Evolutionary conservation across 495 filamentous ascomycete species (phyloP), one percentile per base, ranked within the genome.

Genomic region (Durotheca rogersii): DNA sequence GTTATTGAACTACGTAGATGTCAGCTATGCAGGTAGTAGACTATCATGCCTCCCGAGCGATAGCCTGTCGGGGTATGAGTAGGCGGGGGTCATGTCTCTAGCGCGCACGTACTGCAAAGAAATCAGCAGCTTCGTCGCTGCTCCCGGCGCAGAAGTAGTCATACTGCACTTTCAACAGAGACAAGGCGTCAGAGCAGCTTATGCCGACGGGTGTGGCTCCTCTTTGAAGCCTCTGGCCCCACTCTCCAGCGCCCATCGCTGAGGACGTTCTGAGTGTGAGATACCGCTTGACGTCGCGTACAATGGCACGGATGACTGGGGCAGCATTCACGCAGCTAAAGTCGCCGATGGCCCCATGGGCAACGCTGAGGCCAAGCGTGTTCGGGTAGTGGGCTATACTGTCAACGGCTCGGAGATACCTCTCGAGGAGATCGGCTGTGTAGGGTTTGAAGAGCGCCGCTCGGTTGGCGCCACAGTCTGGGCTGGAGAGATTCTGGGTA

Each of bases 301-400:
- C 81, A 6, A 85, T 79, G 42, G 86, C 85, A 71, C 88, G 88
- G 61, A 87, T 80, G 50, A 84, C 83, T 32, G 84, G 83, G 38
- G 77, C 81, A 6, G 80, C 77, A 43, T 70, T 66, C 16, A 82
- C 85, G 50, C 79, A 84, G 53, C 70, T 70, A 12, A 69, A 46
- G 30, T 69, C 70, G 67, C 84, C 86, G 47, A 83, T 78, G 32
- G 84, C 79, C 58, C 87, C 82, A 59, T 86, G 85, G 27, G 86
- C 84, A n/a, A 84, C 82, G 55, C 88, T 85, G 76, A 89, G 85
- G 33, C 86, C 87, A 18, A 90, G 71, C 2, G 75, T 76, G 63
- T 90, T 90, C 64, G 70, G 78, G 68, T 85, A 89, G 15, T 78
- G 71, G 15, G 72, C 62, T 56, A 90, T 62, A 4, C 70, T 68